Conservation (phyloP, 345 rosid genomes). For the Physaria fendleri region DNA sequence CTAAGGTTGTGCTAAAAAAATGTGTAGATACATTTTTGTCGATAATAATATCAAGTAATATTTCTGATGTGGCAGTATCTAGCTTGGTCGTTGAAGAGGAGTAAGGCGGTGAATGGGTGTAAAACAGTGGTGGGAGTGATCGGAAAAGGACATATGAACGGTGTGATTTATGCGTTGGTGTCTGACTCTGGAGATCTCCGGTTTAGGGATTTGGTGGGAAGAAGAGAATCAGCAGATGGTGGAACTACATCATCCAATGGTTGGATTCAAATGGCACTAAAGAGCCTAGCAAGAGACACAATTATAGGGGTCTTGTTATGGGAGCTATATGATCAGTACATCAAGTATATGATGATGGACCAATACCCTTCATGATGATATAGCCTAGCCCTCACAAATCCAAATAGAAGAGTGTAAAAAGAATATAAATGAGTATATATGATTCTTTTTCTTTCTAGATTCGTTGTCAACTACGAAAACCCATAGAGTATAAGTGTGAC, state of each 20-base stretch:
- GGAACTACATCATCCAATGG: slow-evolving; percentile 24
- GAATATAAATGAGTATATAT: not conserved
- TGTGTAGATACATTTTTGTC: not conserved
- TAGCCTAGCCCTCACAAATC: not conserved
- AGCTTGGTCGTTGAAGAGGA: slow-evolving; percentile 87
- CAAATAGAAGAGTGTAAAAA: not conserved
- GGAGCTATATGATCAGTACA: slow-evolving; percentile 43
- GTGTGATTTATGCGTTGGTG: slow-evolving; percentile 65
- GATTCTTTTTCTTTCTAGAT: not conserved
- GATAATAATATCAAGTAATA: not conserved
- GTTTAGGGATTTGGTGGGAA: slow-evolving; percentile 66
- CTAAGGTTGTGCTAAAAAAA: not conserved
- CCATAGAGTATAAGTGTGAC: not conserved
- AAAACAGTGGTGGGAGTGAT: slow-evolving; percentile 75
- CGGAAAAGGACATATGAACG: slow-evolving; percentile 86
- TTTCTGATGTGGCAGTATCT: slow-evolving; percentile 45
- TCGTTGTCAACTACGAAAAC: not conserved
- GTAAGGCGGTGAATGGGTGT: slow-evolving; percentile 77
- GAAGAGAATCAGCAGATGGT: slow-evolving; percentile 29
- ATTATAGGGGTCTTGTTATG: slow-evolving; percentile 41
- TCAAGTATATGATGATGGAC: slow-evolving; percentile 18
- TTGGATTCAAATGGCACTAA: slow-evolving; percentile 32
- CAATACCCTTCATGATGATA: slow-evolving; percentile 6
- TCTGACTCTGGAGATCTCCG: slow-evolving; percentile 70
- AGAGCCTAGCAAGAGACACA: slow-evolving; percentile 45